Evolutionary conservation across 1,284 basidiomycete species (phyloP).

Genomic region (Sporisorium sorghi): DNA sequence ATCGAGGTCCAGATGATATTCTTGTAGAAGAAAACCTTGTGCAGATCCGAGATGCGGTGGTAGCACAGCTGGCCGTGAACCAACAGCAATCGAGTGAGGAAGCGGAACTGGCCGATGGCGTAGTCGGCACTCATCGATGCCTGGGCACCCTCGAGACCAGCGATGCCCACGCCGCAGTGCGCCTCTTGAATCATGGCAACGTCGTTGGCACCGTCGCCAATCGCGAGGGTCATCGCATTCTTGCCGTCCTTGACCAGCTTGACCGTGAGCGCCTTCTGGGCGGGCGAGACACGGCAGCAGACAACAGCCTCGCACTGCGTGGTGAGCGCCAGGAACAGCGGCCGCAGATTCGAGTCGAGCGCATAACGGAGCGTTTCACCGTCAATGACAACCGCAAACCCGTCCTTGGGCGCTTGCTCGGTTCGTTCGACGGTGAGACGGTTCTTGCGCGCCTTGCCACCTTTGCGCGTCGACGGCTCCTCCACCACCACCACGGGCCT

Average conservation of each 20-base stretch:
- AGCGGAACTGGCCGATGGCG: slow-evolving; percentile 96
- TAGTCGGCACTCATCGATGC: slow-evolving; percentile 99
- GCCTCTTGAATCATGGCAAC: slow-evolving; percentile 99
- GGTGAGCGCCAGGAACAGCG: slow-evolving; percentile 87
- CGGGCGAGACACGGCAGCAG: slow-evolving; percentile 94
- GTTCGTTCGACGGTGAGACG: slow-evolving; percentile 52
- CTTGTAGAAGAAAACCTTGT: slow-evolving; percentile 88
- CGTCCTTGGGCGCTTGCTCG: slow-evolving; percentile 63
- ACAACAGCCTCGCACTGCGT: slow-evolving; percentile 97
- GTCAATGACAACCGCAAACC: slow-evolving; percentile 95
- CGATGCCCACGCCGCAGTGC: slow-evolving; percentile 92
- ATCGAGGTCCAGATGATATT: slow-evolving; percentile 76
- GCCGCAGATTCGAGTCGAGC: slow-evolving; percentile 80
- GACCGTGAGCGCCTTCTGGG: slow-evolving; percentile 95
- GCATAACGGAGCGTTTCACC: slow-evolving; percentile 91
- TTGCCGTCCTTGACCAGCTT: slow-evolving; percentile 94
- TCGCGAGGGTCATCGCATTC: slow-evolving; percentile 94
- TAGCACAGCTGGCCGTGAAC: slow-evolving; percentile 98
- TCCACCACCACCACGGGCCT: slow-evolving; percentile 72
- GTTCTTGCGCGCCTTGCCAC: slow-evolving; percentile 45
- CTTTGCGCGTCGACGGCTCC: slow-evolving; percentile 27
- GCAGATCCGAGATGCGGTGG: slow-evolving; percentile 85
- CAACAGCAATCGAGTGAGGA: slow-evolving; percentile 86
- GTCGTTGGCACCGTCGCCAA: slow-evolving; percentile 95
- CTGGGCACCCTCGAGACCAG: slow-evolving; percentile 95